Evolutionary conservation across 73 alveolate species (phyloP).

Genomic region (Effrenium voratum): DNA sequence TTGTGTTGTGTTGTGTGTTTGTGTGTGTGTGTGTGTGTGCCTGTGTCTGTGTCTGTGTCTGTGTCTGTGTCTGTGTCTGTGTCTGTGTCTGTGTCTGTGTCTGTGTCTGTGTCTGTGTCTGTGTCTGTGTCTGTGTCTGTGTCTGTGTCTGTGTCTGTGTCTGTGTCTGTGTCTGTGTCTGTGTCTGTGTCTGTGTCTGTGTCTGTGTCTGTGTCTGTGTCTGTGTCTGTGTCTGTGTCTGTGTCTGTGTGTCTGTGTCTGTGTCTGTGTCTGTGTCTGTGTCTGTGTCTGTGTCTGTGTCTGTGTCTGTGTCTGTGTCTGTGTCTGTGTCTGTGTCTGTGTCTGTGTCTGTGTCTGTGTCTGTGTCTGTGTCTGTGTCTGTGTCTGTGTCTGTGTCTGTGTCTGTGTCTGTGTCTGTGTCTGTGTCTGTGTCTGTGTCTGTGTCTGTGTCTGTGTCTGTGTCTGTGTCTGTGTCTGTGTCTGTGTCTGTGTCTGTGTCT

Average conservation of each 20-base stretch:
- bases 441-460: background rate
- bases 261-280: background rate
- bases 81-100: conserved; percentile 4
- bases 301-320: background rate
- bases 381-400: background rate
- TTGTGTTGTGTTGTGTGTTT: too few species aligned
- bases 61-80: background rate
- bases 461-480: background rate
- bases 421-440: background rate
- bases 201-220: conserved; percentile 4
- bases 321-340: background rate
- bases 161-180: conserved; percentile 4
- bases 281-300: background rate
- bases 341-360: background rate
- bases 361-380: background rate
- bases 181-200: conserved; percentile 4
- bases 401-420: background rate
- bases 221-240: conserved; percentile 4
- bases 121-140: conserved; percentile 4
- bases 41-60: background rate
- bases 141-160: conserved; percentile 4
- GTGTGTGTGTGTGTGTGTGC: too few species aligned
- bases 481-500: background rate
- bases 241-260: background rate
- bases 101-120: conserved; percentile 4